Evolutionary conservation across 108 stramenopile genomes (phyloP).

Genomic region (Chaetoceros muelleri): DNA sequence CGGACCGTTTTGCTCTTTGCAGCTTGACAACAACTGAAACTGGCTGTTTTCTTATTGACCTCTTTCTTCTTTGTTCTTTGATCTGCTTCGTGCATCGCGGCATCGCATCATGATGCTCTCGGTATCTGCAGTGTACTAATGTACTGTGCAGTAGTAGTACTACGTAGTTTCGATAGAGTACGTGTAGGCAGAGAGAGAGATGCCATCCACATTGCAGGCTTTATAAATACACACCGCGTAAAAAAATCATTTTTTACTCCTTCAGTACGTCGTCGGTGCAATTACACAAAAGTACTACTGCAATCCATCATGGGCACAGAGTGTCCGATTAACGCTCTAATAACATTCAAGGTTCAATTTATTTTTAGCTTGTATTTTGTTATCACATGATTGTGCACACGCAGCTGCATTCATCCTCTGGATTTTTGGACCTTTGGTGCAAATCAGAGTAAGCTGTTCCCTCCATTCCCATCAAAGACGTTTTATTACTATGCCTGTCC

Average conservation of each 20-base stretch:
- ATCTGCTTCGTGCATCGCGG: neutral
- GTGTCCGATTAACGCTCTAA: neutral
- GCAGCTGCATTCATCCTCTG: neutral
- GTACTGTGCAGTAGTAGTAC: too few species aligned
- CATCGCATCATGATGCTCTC: neutral
- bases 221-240: neutral
- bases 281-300: neutral
- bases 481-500: neutral
- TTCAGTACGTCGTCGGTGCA: neutral
- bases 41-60: neutral
- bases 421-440: neutral
- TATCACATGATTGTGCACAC: neutral
- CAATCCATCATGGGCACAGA: neutral
- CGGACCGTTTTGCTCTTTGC: neutral
- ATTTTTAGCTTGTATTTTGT: too few species aligned
- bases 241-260: neutral
- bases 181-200: too few species aligned
- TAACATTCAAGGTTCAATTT: too few species aligned
- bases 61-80: neutral
- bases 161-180: too few species aligned
- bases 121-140: too few species aligned
- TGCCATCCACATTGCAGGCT: neutral
- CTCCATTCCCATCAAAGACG: too few species aligned
- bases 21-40: neutral
- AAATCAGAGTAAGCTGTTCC: neutral